A percentile compares a stretch with the other conserved stretches of the same genome.
Evolutionary conservation across 495 filamentous ascomycete genomes (phyloP).

Genomic region (Sporormia fimetaria): DNA sequence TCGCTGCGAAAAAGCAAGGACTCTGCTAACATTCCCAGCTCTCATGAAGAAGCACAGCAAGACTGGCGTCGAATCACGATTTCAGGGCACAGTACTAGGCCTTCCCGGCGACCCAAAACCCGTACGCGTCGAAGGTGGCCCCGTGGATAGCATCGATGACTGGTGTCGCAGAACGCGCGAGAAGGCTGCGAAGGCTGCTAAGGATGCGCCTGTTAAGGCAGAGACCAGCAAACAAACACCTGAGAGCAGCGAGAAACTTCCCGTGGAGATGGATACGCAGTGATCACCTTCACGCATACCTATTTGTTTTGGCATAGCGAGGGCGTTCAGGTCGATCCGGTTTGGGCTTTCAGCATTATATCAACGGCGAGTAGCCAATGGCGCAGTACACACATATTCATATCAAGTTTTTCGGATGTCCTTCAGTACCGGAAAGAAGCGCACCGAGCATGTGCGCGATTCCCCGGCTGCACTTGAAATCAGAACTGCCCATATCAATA

Average conservation of each 20-base stretch:
- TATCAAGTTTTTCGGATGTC: too few relatives aligned
- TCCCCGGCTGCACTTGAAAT: too few relatives aligned
- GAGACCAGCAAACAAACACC: constrained; percentile 2
- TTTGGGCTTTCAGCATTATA: background rate
- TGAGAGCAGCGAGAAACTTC: background rate
- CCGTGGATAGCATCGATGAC: constrained; percentile 50
- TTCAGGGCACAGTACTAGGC: constrained; percentile 67
- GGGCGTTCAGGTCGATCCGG: background rate
- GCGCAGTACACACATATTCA: too few relatives aligned
- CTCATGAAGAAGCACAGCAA: constrained; percentile 81
- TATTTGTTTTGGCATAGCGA: background rate
- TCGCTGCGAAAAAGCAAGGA: background rate
- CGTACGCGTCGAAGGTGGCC: constrained; percentile 60
- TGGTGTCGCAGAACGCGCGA: constrained; percentile 40
- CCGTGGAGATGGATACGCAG: background rate
- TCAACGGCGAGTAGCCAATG: too few relatives aligned
- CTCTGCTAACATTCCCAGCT: constrained; percentile 14
- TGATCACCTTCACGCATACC: background rate
- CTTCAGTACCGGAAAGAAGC: too few relatives aligned
- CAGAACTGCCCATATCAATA: too few relatives aligned
- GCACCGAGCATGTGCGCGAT: too few relatives aligned
- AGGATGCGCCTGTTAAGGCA: background rate
- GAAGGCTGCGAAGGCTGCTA: constrained; percentile 8
- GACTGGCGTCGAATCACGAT: constrained; percentile 68
- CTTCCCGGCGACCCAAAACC: constrained; percentile 53